Base-by-base conservation (phyloP, 2,329 filamentous ascomycete species). In the Aspergillus melleus region DNA sequence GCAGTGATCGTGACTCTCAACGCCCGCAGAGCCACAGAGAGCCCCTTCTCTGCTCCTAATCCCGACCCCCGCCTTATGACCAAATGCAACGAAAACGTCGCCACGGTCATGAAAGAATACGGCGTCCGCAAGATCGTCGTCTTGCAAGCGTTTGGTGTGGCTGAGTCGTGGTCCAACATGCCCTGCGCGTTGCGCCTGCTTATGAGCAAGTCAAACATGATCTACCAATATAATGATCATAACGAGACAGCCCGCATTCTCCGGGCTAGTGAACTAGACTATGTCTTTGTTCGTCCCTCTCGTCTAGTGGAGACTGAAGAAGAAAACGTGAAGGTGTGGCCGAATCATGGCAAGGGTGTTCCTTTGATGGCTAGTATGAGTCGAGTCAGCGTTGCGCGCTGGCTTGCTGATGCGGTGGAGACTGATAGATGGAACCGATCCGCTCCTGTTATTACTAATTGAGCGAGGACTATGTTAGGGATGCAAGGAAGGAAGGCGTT, bases 61-160 rank as follows among this genome's bases (percentile, higher is more conserved):
- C 74, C 77, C 0, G 78, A 81, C 0, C 73, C 74, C 0, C 73
- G 77, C 3, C 71, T 85, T n/a, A 81, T 86, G 74, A 76, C 78
- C 2, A 76, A 80, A 57, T 73, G 76, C 16, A 73, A 78, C 16
- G 68, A 67, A 22, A 76, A 79, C 49, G 63, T 77, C 3, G 63
- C 79, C 12, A 61, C 70, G 0, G 71, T 68, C 4, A 80, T 80
- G 75, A 70, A 76, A 54, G 68, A 72, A 19, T 71, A 72, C 52
- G 68, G 68, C 0, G 71, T 75, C 53, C 61, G 51, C 8, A 83
- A 81, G 54, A 64, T 84, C 2, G 75, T 85, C 26, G 73, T 83
- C 52, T 78, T 86, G 70, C 82, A 80, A 12, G 78, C 81, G 1
- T 79, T 82, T 61, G 84, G 84, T 11, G 77, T 80, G 1, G 81